Base-by-base conservation (phyloP, 768 basidiomycete genomes). In the Macrocybe gigantea region DNA sequence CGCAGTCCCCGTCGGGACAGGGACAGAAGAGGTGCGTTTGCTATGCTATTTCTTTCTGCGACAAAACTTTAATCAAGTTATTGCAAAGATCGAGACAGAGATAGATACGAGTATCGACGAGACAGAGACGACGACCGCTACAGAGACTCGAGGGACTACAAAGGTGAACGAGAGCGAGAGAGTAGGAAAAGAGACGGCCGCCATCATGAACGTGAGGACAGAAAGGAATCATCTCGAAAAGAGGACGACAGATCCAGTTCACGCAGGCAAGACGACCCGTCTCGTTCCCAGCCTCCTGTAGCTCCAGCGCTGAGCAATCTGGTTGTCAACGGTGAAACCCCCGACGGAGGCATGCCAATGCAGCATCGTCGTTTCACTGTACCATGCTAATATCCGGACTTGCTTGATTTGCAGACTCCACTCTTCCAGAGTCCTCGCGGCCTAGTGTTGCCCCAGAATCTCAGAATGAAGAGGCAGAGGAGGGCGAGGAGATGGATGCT, bases 401-500 rank as follows among this genome's bases (percentile, higher is more conserved):
- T 22, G 22, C 22, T 22, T 22, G 22, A 2, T 22, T 22, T 22
- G 1, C 22, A 9, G 15, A 42, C 22, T 42, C 46, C 43, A 35
- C 57, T 10, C 30, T 44, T 32, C 50, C 53, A 41, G 22, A 22
- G 22, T 22, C 4, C 22, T 37, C 57, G 34, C 60, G 61, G 46
- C 66, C 64, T 29, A 69, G 68, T 49, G 62, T 67, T 47, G 73
- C 78, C 51, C 62, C 69, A 48, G 71, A 76, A 49, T 62, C 68
- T 43, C 62, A 66, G 38, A 68, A 65, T 10, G 62, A 65, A 35
- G 57, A 54, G 30, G 55, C 58, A 33, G 68, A 70, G 55, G 73
- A 74, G 38, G 78, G 73, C 3, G 79, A 79, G 50, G 71, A 69
- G 33, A 71, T 71, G 58, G 82, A 83, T 49, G 78, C 69, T 15